phyloP scores from a whole-genome alignment of 345 rosid genomes.

The Dipteronia sinensis region DNA sequence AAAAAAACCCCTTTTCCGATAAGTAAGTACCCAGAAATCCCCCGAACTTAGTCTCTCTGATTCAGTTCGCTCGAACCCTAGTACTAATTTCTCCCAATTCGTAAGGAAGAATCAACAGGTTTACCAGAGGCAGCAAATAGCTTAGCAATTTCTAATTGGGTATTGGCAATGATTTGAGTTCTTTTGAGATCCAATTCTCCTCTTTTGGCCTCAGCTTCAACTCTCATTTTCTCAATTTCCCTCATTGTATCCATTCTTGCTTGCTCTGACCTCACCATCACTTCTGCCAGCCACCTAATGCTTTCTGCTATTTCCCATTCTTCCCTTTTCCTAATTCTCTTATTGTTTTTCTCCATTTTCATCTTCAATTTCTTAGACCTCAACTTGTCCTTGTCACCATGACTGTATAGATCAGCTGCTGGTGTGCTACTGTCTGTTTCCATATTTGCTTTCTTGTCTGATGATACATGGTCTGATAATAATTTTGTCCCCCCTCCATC shows the following conservation, averaged over 20 bases:
- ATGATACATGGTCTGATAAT: conserved; percentile 40
- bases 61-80: background rate
- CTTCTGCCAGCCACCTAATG: conserved; percentile 84
- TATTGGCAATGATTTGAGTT: conserved; percentile 83
- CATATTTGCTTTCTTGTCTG: conserved; percentile 49
- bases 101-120: conserved; percentile 73
- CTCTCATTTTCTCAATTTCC: conserved; percentile 88
- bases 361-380: conserved; percentile 47
- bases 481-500: conserved; percentile 50
- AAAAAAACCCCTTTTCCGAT: background rate
- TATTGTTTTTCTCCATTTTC: conserved; percentile 51
- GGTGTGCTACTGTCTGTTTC: conserved; percentile 93
- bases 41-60: background rate
- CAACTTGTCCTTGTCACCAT: conserved; percentile 40
- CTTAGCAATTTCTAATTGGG: conserved; percentile 91
- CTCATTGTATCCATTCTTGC: conserved; percentile 87
- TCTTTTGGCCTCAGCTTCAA: conserved; percentile 81
- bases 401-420: conserved; percentile 46
- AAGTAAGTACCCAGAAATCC: background rate
- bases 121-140: conserved; percentile 61
- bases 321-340: conserved; percentile 43
- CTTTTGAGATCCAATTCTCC: conserved; percentile 89
- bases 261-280: conserved; percentile 79
- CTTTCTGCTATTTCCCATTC: conserved; percentile 73
- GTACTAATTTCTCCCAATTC: conserved; percentile 72